A percentile compares a stretch with the other conserved stretches of the same genome.
phyloP scores from a whole-genome alignment of 2,329 filamentous ascomycete genomes.

The Aureobasidium vineae region DNA sequence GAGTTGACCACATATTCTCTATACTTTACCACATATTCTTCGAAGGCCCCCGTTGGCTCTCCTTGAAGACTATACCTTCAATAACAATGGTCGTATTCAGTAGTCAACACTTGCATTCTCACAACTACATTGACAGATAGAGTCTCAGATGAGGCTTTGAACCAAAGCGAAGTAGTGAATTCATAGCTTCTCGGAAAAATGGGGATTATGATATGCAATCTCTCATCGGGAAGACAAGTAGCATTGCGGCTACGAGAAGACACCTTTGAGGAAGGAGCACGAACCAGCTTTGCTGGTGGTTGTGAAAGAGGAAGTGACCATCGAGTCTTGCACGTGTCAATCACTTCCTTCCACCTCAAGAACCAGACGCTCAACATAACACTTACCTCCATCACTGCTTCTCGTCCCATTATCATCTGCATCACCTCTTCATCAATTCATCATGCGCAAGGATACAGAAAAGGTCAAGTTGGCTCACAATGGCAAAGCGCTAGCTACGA shows the following conservation, averaged over 20 bases:
- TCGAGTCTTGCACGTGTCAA: background rate
- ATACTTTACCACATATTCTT: no score
- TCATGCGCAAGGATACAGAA: background rate
- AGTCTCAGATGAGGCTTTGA: no score
- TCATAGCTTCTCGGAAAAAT: background rate
- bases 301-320: background rate
- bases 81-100: no score
- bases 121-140: no score
- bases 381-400: background rate
- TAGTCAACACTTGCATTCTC: no score
- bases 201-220: background rate
- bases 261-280: background rate
- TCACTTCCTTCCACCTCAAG: background rate
- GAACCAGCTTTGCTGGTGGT: background rate
- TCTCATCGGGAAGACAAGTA: background rate
- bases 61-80: no score
- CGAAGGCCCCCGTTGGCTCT: no score
- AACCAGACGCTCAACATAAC: background rate
- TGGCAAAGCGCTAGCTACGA: background rate
- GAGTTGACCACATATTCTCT: no score
- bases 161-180: background rate
- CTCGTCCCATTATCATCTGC: background rate
- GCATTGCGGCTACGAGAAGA: background rate
- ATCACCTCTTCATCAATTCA: background rate
- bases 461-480: background rate